Percentiles rank a stretch among this genome's conserved stretches.
These are phyloP conservation scores for Naganishia randhawae DNA, from an alignment of 768 basidiomycete genomes.

Conservation along the genomic window DNA sequence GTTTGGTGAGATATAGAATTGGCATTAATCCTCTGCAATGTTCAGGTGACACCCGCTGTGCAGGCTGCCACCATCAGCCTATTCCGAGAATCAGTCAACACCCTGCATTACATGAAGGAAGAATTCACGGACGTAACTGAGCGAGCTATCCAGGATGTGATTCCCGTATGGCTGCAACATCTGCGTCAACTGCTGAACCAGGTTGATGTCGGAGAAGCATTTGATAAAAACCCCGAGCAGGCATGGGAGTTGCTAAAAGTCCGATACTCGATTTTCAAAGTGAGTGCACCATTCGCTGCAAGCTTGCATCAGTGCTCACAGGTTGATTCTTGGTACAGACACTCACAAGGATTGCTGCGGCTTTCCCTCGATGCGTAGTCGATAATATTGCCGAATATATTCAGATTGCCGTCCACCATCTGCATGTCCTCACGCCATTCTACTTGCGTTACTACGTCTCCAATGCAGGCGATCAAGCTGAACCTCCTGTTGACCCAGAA, in stretches of 20 bases:
- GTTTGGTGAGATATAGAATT: background rate
- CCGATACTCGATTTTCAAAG: constrained; percentile 79
- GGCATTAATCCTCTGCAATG: constrained; percentile 50
- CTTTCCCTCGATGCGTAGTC: constrained; percentile 63
- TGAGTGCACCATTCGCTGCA: constrained; percentile 49
- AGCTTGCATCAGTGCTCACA: background rate
- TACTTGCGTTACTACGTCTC: constrained; percentile 52
- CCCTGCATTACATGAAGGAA: constrained; percentile 91
- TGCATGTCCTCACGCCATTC: constrained; percentile 59
- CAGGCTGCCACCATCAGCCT: constrained; percentile 80
- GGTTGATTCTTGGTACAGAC: constrained; percentile 56
- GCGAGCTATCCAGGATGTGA: constrained; percentile 71
- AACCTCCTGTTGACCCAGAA: constrained; percentile 59
- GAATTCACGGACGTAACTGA: constrained; percentile 82
- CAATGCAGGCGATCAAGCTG: constrained; percentile 50
- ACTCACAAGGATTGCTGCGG: constrained; percentile 70
- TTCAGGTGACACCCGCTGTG: constrained; percentile 61
- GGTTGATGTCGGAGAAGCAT: constrained; percentile 63
- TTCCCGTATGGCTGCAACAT: constrained; percentile 88
- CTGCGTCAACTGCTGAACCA: constrained; percentile 67
- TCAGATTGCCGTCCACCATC: constrained; percentile 50
- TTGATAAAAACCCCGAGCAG: constrained; percentile 50
- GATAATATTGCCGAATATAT: constrained; percentile 39
- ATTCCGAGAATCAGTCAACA: constrained; percentile 82
- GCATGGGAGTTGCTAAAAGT: constrained; percentile 81